Conservation (phyloP, 2,329 filamentous ascomycete species). For the Fusarium avenaceum region DNA sequence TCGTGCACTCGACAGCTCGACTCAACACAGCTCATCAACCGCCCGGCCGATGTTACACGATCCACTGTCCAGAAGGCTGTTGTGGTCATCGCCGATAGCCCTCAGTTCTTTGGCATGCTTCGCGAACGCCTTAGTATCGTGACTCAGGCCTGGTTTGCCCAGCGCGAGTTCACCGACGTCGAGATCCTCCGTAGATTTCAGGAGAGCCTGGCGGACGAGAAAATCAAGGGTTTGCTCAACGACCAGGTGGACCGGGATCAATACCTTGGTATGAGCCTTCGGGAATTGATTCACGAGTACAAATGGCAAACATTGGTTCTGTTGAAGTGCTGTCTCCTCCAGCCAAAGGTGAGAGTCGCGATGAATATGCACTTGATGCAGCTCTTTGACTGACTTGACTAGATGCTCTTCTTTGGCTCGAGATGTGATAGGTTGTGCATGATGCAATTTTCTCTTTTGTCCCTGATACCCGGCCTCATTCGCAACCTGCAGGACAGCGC, state of each 20-base stretch:
- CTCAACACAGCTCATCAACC: conserved; percentile 79
- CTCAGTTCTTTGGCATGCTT: conserved; percentile 90
- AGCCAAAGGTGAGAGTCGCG: conserved; percentile 80
- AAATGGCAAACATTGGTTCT: conserved; percentile 94
- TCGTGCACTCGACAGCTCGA: conserved; percentile 94
- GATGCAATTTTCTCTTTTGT: conserved; percentile 97
- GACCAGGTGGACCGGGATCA: conserved; percentile 84
- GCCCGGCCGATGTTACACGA: conserved; percentile 91
- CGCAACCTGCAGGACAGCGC: conserved; percentile 94
- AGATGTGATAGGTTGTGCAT: conserved; percentile 96
- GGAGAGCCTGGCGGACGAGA: conserved; percentile 82
- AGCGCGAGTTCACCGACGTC: conserved; percentile 89
- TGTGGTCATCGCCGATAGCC: conserved; percentile 92
- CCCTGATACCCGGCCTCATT: conserved; percentile 92
- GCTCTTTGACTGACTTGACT: conserved; percentile 9
- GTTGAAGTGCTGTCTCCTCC: conserved; percentile 91
- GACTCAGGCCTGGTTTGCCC: conserved; percentile 95
- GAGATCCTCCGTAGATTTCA: conserved; percentile 93
- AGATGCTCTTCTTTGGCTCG: conserved; percentile 99
- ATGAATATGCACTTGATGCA: background rate
- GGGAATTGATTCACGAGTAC: conserved; percentile 94
- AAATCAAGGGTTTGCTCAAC: conserved; percentile 66
- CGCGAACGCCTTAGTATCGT: conserved; percentile 91
- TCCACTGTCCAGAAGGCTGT: conserved; percentile 98
- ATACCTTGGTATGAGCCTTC: conserved; percentile 87